Evolutionary conservation across 208 protist species (phyloP).

Genomic region (Acanthamoeba lenticulata): DNA sequence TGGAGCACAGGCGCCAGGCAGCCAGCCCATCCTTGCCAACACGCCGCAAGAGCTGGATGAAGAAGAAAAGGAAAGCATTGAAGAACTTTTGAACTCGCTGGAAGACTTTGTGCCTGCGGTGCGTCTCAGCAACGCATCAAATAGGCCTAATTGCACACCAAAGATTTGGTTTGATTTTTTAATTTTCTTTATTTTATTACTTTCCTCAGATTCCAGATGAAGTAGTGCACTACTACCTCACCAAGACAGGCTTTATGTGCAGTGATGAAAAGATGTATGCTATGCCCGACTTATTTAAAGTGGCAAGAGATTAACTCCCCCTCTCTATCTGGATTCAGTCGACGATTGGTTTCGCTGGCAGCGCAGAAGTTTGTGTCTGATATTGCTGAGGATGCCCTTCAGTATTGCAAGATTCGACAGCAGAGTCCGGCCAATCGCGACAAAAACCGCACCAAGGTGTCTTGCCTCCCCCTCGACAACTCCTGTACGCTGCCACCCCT

Average conservation of each 20-base stretch:
- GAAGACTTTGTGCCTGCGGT: slow-evolving; percentile 74
- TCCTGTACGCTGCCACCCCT: background rate
- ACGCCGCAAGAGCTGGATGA: slow-evolving; percentile 27
- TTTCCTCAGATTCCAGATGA: slow-evolving; percentile 81
- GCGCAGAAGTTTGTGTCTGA: slow-evolving; percentile 82
- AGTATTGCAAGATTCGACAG: slow-evolving; percentile 78
- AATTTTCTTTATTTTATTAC: background rate
- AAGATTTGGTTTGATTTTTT: background rate
- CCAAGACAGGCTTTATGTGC: slow-evolving; percentile 79
- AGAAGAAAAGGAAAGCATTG: slow-evolving; percentile 25
- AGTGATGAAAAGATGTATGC: slow-evolving; percentile 78
- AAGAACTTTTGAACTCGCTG: slow-evolving; percentile 73
- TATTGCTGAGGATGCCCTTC: slow-evolving; percentile 75
- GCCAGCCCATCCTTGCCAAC: background rate
- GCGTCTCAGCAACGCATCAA: background rate
- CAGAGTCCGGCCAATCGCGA: slow-evolving; percentile 2
- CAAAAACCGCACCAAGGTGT: background rate
- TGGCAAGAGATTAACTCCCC: no score
- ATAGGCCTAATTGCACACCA: background rate
- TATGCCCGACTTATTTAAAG: no score
- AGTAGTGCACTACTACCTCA: slow-evolving; percentile 77
- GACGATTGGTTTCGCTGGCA: slow-evolving; percentile 77
- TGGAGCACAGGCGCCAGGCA: background rate
- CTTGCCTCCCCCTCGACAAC: background rate
- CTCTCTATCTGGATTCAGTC: slow-evolving; percentile 44